These are phyloP conservation scores for Candida verbasci DNA, from an alignment of 805 yeast species.

Conservation along the genomic window DNA sequence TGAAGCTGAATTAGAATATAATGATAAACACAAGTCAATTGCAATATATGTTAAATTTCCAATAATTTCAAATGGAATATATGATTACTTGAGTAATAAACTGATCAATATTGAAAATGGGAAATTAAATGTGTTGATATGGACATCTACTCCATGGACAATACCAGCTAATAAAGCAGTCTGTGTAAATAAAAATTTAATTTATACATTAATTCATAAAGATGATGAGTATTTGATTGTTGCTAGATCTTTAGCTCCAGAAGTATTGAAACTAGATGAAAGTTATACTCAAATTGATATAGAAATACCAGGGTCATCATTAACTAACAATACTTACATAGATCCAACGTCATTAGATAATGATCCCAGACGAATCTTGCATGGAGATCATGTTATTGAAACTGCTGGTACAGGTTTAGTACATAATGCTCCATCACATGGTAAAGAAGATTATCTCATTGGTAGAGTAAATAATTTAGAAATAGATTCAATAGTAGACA, in stretches of 20 bases:
- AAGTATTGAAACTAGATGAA: conserved; percentile 28
- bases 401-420: conserved; percentile 92
- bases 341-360: conserved; percentile 8
- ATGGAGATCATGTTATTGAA: conserved; percentile 78
- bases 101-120: background rate
- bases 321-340: conserved; percentile 37
- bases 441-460: conserved; percentile 82
- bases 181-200: conserved; percentile 56
- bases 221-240: conserved; percentile 49
- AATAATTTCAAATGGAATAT: conserved; percentile 8
- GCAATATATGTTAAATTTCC: conserved; percentile 73
- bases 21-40: conserved; percentile 60
- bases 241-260: conserved; percentile 44
- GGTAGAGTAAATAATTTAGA: conserved; percentile 55
- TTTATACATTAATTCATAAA: conserved; percentile 47
- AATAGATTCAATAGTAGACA: conserved; percentile 76
- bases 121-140: conserved; percentile 47
- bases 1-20: conserved; percentile 92
- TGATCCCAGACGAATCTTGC: conserved; percentile 54
- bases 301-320: conserved; percentile 18
- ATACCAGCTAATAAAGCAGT: conserved; percentile 83
- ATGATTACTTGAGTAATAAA: background rate
- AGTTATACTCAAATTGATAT: conserved; percentile 9
- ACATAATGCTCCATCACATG: conserved; percentile 98
- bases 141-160: conserved; percentile 99